Evolutionary conservation across 768 basidiomycete species (phyloP).

Genomic region (Serendipita vermifera): DNA sequence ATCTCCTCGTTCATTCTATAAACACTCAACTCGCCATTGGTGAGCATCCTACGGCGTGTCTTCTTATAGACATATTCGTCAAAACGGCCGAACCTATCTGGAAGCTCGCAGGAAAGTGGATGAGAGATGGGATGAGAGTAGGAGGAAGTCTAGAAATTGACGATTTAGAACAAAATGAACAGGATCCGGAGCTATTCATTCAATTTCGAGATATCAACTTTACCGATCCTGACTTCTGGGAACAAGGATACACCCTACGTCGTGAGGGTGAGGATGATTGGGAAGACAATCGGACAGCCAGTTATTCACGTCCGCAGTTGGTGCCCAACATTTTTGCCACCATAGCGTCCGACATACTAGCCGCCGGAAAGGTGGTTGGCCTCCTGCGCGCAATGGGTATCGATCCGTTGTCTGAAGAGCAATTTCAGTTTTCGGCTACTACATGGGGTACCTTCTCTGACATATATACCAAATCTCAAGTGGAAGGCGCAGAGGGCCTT

Average conservation of each 20-base stretch:
- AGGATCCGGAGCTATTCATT: slow-evolving; percentile 73
- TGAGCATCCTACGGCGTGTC: slow-evolving; percentile 40
- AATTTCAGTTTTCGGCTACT: too few relatives aligned
- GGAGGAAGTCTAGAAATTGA: slow-evolving; percentile 23
- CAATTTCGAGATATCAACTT: slow-evolving; percentile 39
- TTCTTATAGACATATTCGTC: slow-evolving; percentile 49
- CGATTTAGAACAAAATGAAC: slow-evolving; percentile 12
- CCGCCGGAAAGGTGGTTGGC: slow-evolving; percentile 65
- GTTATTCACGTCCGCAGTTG: slow-evolving; percentile 15
- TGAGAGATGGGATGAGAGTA: slow-evolving; percentile 56
- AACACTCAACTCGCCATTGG: slow-evolving; percentile 49
- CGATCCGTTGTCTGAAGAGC: slow-evolving; percentile 13
- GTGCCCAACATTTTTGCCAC: slow-evolving; percentile 51
- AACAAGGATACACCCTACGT: slow-evolving; percentile 51
- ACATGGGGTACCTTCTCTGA: too few relatives aligned
- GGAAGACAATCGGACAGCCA: slow-evolving; percentile 14
- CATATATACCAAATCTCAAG: too few relatives aligned
- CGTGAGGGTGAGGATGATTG: slow-evolving; percentile 23
- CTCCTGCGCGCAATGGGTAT: slow-evolving; percentile 48
- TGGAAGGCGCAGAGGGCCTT: too few relatives aligned
- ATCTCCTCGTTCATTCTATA: slow-evolving; percentile 43
- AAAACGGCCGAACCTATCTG: slow-evolving; percentile 57
- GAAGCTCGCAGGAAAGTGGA: slow-evolving; percentile 59
- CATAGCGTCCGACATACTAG: slow-evolving; percentile 44
- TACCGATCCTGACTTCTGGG: slow-evolving; percentile 68